These are phyloP conservation scores for Glycyrrhiza uralensis DNA, from an alignment of 306 rosid species.

Conservation along the genomic window DNA sequence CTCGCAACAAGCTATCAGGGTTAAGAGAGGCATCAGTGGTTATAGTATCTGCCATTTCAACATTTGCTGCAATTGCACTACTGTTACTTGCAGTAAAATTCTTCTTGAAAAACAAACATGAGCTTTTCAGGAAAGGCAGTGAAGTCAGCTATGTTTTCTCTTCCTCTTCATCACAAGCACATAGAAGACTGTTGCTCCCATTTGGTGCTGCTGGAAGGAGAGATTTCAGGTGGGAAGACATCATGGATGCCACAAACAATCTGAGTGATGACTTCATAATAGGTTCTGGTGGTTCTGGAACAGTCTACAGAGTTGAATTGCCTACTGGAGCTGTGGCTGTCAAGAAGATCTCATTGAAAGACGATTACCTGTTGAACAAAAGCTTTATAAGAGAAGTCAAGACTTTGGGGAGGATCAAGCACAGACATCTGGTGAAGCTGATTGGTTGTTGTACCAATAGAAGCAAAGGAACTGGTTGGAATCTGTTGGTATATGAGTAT, in stretches of 20 bases:
- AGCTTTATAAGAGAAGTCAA: slow-evolving; percentile 77
- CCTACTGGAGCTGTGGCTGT: slow-evolving; percentile 64
- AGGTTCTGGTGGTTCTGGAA: slow-evolving; percentile 90
- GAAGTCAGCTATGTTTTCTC: slow-evolving; percentile 53
- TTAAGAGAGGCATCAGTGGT: slow-evolving; percentile 45
- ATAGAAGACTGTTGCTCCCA: slow-evolving; percentile 47
- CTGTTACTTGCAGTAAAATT: slow-evolving; percentile 41
- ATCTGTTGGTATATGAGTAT: slow-evolving; percentile 74
- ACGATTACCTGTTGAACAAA: slow-evolving; percentile 63
- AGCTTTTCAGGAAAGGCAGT: slow-evolving; percentile 37
- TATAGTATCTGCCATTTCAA: slow-evolving; percentile 59
- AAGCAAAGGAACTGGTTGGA: slow-evolving; percentile 62
- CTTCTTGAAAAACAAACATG: slow-evolving; percentile 43
- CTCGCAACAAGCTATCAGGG: slow-evolving; percentile 23
- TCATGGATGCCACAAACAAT: slow-evolving; percentile 74
- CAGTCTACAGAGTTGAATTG: slow-evolving; percentile 72
- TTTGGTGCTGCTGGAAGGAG: slow-evolving; percentile 36
- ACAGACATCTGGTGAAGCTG: slow-evolving; percentile 84
- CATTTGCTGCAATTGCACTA: slow-evolving; percentile 61
- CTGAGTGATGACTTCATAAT: slow-evolving; percentile 71
- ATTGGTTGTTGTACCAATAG: slow-evolving; percentile 80
- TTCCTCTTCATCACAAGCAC: slow-evolving; percentile 58
- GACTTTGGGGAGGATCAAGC: slow-evolving; percentile 85
- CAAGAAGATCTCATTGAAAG: slow-evolving; percentile 74
- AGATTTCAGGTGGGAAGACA: slow-evolving; percentile 70